Base-by-base conservation (phyloP, 208 protist genomes). In the Acanthamoeba sp. region DNA sequence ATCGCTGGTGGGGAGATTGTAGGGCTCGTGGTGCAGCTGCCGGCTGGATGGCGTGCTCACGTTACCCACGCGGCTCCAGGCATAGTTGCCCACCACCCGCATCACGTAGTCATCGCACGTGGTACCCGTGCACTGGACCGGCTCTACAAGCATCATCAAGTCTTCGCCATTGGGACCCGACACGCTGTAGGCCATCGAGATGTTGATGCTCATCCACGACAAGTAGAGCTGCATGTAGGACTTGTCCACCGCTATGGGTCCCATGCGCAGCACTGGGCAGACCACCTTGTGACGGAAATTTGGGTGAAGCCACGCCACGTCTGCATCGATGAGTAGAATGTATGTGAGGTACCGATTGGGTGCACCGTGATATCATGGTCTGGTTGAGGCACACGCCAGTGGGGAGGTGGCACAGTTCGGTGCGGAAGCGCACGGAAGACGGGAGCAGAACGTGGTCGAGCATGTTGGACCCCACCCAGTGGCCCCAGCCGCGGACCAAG, bases 201-300 rank as follows among this genome's bases (percentile, higher is more conserved):
- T 12, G 64, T 73, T 73, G 64, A 73, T 9, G 1, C 12, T 40
- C 64, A 73, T 73, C 64, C 64, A 73, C 32, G 64, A 73, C 3
- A 73, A 1, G 64, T 73, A 73, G 34, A 73, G n/a, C 64, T 73
- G 64, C 32, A 73, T 29, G n/a, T 73, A 73, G 64, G 64, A 73
- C 29, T 32, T 32, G 64, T 73, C 64, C 32, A 36, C 64, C 12
- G 64, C 64, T 27, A 40, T 10, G 12, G 29, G 32, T 7, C 64
- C 64, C 22, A 73, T 9, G 6, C 64, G 64, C 22, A 73, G 29
- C 64, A 38, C 27, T 4, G 64, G 64, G 1, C 5, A 18, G 20
- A 1, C 1, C 2, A 22, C 57, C 57, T 29, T 14, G 20, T 29
- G 14, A 1, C 1, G 6, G 22, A 7, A 1, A 22, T 29, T 29